phyloP scores from a whole-genome alignment of 2,329 filamentous ascomycete species.

The Cadophora malorum region DNA sequence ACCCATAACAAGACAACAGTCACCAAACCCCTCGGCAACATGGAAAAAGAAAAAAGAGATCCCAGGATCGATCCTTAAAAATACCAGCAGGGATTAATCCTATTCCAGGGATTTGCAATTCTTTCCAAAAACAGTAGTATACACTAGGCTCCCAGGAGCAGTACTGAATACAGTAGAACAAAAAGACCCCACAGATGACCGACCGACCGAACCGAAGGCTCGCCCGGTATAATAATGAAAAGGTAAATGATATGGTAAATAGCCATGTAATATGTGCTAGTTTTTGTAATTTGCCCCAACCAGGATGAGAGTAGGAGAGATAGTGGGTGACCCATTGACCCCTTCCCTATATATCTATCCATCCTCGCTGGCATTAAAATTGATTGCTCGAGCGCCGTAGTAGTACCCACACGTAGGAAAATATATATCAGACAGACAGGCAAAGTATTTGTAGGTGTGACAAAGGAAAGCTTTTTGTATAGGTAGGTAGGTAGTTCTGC shows the following conservation, averaged over 20 bases:
- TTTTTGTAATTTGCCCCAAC: conserved; percentile 1
- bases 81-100: not conserved
- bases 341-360: not conserved
- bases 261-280: conserved; percentile 13
- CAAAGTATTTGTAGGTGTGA: conserved; percentile 19
- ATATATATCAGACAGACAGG: not conserved
- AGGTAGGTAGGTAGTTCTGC: not conserved
- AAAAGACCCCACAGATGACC: not conserved
- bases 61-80: conserved; percentile 1
- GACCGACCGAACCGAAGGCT: not conserved
- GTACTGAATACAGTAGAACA: not conserved
- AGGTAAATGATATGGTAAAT: not conserved
- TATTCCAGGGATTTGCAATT: not conserved
- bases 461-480: conserved; percentile 32
- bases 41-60: not conserved
- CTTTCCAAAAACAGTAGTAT: not conserved
- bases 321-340: not conserved
- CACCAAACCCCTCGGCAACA: no score
- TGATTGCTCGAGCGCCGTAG: not conserved
- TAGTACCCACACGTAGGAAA: not conserved
- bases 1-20: no score
- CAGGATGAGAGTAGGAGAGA: not conserved
- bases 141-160: not conserved
- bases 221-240: not conserved
- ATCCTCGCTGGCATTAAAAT: not conserved